Base-by-base conservation (phyloP, 2,329 filamentous ascomycete species). In the Podosphaera xanthii region DNA sequence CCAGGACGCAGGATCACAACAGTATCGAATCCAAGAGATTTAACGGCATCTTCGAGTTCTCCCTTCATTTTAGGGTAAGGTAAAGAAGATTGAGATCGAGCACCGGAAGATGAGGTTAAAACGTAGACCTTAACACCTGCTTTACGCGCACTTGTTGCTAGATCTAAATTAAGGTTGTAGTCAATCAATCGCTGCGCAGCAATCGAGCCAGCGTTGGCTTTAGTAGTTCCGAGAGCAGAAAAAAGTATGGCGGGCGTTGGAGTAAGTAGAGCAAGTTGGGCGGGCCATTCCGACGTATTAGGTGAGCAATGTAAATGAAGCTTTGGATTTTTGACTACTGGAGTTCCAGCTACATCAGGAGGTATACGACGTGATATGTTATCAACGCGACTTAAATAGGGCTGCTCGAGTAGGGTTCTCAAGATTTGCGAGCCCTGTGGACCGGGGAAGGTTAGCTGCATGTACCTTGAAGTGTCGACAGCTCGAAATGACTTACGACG, bases 151-250 rank as follows among this genome's bases (percentile, higher is more conserved):
- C 84, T 82, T 61, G 78, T 77, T 2, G 87, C 89, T 33, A 94
- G 76, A 63, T 84, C 82, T 56, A 94, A 71, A 71, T 94, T 94
- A 52, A 95, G 75, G 67, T 92, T 88, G 68, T 89, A 80, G 72
- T 96, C 91, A 63, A 96, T 86, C 68, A 86, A 86, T 73, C 87
- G 85, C 72, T 96, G 91, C 62, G 83, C 81, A 35, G 81, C 83
- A 63, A 94, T 73, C 60, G 84, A 76, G 62, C 90, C 90, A 0
- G 88, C 89, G 10, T 77, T 76, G 0, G 75, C 84, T 56, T 82
- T 80, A 0, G 90, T 96, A 2, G 88, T 95, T 60, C 84, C 91
- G 0, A 96, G 77, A 1, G 80, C 80, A 1, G 86, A 89, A 72
- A 91, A 81, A 72, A 92, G 83, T 63, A 85, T 74, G 0, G 74